Base-by-base conservation (phyloP, 495 filamentous ascomycete species). In the Aspergillus sclerotiicarbonarius region DNA sequence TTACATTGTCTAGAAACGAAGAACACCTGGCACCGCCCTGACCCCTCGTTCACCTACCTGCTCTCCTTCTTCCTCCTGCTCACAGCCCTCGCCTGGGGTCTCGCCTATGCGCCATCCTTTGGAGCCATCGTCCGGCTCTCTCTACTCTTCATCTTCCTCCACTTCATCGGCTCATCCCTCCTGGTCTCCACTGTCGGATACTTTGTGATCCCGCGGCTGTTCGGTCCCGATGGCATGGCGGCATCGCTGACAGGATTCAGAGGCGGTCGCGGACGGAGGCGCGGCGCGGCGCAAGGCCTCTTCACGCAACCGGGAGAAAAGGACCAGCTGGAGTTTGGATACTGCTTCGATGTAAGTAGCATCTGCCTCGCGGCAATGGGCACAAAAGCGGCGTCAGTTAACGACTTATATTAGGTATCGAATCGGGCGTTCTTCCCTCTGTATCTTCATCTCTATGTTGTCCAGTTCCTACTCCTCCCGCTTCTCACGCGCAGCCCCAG, bases 21-120 rank as follows among this genome's bases (percentile, higher is more conserved):
- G 72, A 89, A 89, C 67, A 87, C 87, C 65, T 90, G 85, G 83
- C 87, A 89, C 65, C 84, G 86, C 51, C 83, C 87, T 50, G 87
- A 90, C 63, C 87, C 87, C 15, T 89, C 87, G 32, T 90, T 90
- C 72, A 86, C 88, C 57, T 89, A 90, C 67, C 86, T 90, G 52
- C 82, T 90, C 51, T 85, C 87, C 48, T 84, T 87, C 73, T 90
- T 90, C 77, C 78, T 88, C 12, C 79, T 88, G 58, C 80, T 90
- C 64, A 89, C 87, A 53, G 84, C 86, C 47, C 71, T 90, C 25
- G 87, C 86, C 41, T 90, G 87, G 87, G 87, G 86, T 15, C 74
- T 89, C 31, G 87, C 87, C 8, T 90, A 89, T 66, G 82, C 81
- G 13, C 76, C 76, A 25, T 79, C 79, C 48, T 80, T 84, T 60